Conservation (phyloP, 495 filamentous ascomycete species). For the Staphylotrichum longicolle region DNA sequence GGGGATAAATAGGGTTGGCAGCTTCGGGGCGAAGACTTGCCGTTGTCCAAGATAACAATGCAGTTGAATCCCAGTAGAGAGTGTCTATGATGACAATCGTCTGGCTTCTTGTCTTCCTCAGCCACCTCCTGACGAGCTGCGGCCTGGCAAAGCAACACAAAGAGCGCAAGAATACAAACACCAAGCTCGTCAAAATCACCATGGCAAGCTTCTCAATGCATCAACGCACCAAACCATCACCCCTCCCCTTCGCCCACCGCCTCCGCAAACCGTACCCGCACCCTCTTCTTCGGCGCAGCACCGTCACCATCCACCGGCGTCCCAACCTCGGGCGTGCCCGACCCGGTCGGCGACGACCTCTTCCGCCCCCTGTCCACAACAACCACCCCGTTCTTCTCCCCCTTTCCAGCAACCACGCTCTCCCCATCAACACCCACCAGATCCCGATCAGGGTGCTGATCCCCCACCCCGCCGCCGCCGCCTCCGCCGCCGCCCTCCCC, state of each 20-base stretch:
- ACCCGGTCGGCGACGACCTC: not conserved
- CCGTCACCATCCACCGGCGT: not conserved
- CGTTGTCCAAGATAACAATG: too few species aligned
- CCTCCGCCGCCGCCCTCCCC: conserved; percentile 32
- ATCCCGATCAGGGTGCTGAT: conserved; percentile 38
- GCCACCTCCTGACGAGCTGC: too few species aligned
- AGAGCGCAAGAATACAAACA: too few species aligned
- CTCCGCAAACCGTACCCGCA: conserved; percentile 15
- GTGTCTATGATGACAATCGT: too few species aligned
- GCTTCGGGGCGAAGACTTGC: too few species aligned
- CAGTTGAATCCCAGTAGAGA: too few species aligned
- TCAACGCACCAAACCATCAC: not conserved
- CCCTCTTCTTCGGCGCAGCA: conserved; percentile 14
- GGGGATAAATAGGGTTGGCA: too few species aligned
- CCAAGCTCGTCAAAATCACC: too few species aligned
- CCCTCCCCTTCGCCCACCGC: not conserved
- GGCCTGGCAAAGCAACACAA: too few species aligned
- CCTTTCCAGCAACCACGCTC: not conserved
- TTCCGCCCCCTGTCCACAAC: not conserved
- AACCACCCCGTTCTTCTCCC: conserved; percentile 2
- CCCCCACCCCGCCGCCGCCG: too few species aligned
- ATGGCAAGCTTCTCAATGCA: too few species aligned
- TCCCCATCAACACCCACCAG: conserved; percentile 24
- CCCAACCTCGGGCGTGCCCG: not conserved
- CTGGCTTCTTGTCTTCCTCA: too few species aligned